Evolutionary conservation across 768 basidiomycete genomes (phyloP).

Genomic region (Leucogyrophana mollusca): DNA sequence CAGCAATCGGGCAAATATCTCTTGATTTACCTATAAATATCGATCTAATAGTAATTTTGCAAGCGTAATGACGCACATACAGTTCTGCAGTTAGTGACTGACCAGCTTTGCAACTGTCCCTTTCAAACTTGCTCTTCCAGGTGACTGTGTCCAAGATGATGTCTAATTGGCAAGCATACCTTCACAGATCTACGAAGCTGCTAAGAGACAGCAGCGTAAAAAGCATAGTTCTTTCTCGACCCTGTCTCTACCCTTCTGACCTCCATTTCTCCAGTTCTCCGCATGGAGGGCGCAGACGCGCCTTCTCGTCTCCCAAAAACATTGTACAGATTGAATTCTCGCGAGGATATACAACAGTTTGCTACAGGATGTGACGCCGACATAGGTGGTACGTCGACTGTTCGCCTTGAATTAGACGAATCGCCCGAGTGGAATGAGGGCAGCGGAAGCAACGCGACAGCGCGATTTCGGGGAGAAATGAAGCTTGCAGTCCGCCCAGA

Average conservation of each 20-base stretch:
- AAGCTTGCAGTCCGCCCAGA: slow-evolving; percentile 63
- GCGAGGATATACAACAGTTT: slow-evolving; percentile 56
- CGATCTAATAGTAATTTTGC: too few species aligned
- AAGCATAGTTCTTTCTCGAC: slow-evolving; percentile 30
- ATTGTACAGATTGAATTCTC: slow-evolving; percentile 63
- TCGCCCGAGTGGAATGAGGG: slow-evolving; percentile 42
- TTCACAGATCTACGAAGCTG: slow-evolving; percentile 38
- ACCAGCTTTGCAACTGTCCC: too few species aligned
- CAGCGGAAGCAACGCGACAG: slow-evolving; percentile 53
- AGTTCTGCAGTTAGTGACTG: too few species aligned
- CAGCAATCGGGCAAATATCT: too few species aligned
- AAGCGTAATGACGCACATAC: too few species aligned
- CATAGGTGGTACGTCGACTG: slow-evolving; percentile 81
- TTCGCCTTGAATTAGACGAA: slow-evolving; percentile 69
- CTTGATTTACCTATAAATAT: too few species aligned
- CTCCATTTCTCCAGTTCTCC: slow-evolving; percentile 46
- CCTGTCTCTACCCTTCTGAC: slow-evolving; percentile 10
- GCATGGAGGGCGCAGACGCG: slow-evolving; percentile 74
- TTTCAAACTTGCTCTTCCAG: too few species aligned
- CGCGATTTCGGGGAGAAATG: slow-evolving; percentile 81
- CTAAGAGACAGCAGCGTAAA: slow-evolving; percentile 40
- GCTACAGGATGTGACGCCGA: slow-evolving; percentile 86
- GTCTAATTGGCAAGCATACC: slow-evolving; percentile 26
- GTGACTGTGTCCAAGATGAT: slow-evolving; percentile 23
- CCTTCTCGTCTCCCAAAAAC: slow-evolving; percentile 61